Evolutionary conservation across 495 filamentous ascomycete species (phyloP), one percentile per base, ranked within the genome.

Genomic region (Terfezia claveryi): DNA sequence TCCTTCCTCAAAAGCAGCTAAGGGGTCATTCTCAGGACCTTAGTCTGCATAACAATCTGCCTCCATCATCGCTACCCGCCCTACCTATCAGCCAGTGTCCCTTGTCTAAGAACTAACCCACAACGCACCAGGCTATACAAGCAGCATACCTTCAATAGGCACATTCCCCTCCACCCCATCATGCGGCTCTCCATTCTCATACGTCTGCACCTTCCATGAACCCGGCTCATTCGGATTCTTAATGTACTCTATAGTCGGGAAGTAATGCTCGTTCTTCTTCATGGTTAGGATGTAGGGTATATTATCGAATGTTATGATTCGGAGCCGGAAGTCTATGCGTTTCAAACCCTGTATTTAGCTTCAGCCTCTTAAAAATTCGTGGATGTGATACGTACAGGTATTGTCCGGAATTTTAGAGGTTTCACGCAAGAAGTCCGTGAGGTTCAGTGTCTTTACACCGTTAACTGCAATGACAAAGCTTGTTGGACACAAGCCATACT

Each of bases 221-320:
- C 73, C 75, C 0, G 71, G 68, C 54, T 76, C 71, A 8, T 70
- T 69, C 10, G 72, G 59, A 54, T 89, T 83, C 63, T 88, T 87
- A 63, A 82, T 75, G 66, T 85, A 87, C 67, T 93, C 86, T 65
- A 85, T 82, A 57, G 84, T 89, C 10, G 86, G 85, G 75, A 93
- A 93, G 66, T 99, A 99, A 68, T 99, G 91, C 67, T 99, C 92
- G 66, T 93, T 92, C 79, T 99, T 99, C 79, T 99, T 99, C 80
- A 99, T 95, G 27, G 89, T 95, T 17, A 91, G 83, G 23, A 96
- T 85, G 83, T 88, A 99, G 12, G 87, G 89, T 14, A 96, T 87
- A 58, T 91, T 92, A 66, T 99, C 91, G 63, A 96, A 99, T 2
- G 91, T 96, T 64, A 94, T 83, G 10, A 88, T 85, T 58, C 83